phyloP scores from a whole-genome alignment of 345 rosid species.

The Bruguiera parviflora region DNA sequence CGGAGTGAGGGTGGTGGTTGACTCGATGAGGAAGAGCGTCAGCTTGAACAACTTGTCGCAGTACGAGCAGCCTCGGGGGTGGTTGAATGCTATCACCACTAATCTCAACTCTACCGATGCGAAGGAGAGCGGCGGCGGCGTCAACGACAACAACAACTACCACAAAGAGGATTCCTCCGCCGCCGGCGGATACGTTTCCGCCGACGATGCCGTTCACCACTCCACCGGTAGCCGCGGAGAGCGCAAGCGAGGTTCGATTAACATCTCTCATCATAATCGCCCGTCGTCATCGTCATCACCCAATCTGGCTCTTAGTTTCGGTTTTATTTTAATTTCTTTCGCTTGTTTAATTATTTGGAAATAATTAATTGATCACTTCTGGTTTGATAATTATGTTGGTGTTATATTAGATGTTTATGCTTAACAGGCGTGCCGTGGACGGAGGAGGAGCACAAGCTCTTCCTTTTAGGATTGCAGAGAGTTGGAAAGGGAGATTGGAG shows the following conservation, averaged over 20 bases:
- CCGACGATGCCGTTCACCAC: constrained; percentile 67
- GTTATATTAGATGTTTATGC: too few relatives aligned
- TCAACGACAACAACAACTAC: not conserved
- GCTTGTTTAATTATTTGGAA: too few relatives aligned
- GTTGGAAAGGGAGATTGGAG: constrained; percentile 97
- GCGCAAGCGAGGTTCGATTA: constrained; percentile 74
- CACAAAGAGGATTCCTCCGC: constrained; percentile 19
- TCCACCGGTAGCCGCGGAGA: constrained; percentile 46
- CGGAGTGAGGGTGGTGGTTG: constrained; percentile 86
- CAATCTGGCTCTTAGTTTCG: too few relatives aligned
- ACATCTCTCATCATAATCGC: constrained; percentile 2
- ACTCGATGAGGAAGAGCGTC: constrained; percentile 88
- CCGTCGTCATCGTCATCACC: not conserved
- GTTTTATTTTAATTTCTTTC: too few relatives aligned
- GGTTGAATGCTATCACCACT: not conserved
- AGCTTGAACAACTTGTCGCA: constrained; percentile 80
- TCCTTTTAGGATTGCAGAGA: constrained; percentile 74
- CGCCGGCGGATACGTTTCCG: constrained; percentile 57
- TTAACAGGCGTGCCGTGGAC: constrained; percentile 86
- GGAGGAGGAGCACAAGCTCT: constrained; percentile 92
- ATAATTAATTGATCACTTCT: too few relatives aligned
- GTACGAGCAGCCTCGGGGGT: constrained; percentile 51
- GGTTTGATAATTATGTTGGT: too few relatives aligned
- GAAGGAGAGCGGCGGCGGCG: constrained; percentile 3
- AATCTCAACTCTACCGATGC: not conserved